Evolutionary conservation across 2,329 filamentous ascomycete genomes (phyloP).

Genomic region (Ophiostoma pallidulum): DNA sequence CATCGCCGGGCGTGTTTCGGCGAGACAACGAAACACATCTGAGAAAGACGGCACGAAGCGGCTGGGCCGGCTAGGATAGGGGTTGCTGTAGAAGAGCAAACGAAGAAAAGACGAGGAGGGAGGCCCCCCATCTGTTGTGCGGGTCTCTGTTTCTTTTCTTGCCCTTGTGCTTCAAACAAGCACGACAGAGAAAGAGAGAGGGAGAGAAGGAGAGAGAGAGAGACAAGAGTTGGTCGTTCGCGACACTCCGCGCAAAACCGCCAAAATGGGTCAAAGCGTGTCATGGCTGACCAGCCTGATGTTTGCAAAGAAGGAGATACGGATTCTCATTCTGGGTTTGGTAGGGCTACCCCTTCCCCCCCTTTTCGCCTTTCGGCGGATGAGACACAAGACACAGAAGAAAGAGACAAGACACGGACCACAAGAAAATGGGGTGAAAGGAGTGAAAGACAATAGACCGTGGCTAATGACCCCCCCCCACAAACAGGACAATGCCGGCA

Average conservation of each 20-base stretch:
- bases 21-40: background rate
- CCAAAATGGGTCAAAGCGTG: constrained; percentile 53
- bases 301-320: constrained; percentile 94
- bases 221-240: no score
- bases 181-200: background rate
- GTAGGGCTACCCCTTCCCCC: constrained; percentile 38
- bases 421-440: background rate
- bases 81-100: constrained; percentile 1
- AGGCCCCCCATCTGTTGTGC: no score
- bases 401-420: no score
- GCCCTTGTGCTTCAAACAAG: no score
- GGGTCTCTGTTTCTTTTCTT: no score
- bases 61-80: no score
- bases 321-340: constrained; percentile 88
- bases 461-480: background rate
- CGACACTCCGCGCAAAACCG: constrained; percentile 3
- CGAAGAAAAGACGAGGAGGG: background rate
- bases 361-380: no score
- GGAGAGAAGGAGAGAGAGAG: no score
- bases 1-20: no score
- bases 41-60: no score
- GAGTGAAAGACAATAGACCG: background rate
- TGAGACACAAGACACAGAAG: no score
- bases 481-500: constrained; percentile 86
- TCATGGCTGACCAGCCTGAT: constrained; percentile 64